These are phyloP conservation scores for Fusarium guadeloupense DNA, from an alignment of 2,329 filamentous ascomycete species.

Conservation along the genomic window DNA sequence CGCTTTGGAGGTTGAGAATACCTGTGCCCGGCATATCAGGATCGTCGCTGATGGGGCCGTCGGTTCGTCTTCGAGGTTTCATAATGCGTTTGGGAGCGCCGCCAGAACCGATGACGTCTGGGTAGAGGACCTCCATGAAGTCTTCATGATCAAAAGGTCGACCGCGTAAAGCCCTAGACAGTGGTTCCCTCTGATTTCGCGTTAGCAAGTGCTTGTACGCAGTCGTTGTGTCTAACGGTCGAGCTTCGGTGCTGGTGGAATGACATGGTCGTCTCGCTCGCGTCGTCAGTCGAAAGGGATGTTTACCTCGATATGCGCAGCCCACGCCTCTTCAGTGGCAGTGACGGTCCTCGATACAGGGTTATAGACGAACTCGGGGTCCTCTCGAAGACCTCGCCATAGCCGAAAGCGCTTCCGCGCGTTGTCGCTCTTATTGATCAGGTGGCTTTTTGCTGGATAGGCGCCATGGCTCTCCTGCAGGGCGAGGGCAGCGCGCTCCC, in stretches of 20 bases:
- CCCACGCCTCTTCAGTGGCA: conserved; percentile 66
- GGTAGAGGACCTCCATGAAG: conserved; percentile 68
- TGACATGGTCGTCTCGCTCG: not conserved
- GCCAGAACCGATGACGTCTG: conserved; percentile 67
- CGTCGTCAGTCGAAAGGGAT: conserved; percentile 14
- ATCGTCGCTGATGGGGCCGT: conserved; percentile 57
- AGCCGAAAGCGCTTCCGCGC: conserved; percentile 70
- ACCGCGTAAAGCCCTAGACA: conserved; percentile 65
- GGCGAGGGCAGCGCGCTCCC: conserved; percentile 65
- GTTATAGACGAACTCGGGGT: conserved; percentile 66
- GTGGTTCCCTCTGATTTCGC: conserved; percentile 61
- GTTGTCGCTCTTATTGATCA: conserved; percentile 72
- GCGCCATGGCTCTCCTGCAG: conserved; percentile 65
- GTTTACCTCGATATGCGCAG: conserved; percentile 65
- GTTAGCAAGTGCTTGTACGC: conserved; percentile 28
- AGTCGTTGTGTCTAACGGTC: not conserved
- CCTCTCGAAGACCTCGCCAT: conserved; percentile 66
- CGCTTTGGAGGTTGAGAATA: conserved; percentile 56
- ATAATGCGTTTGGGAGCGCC: conserved; percentile 68
- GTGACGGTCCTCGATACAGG: conserved; percentile 60
- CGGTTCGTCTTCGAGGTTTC: conserved; percentile 61
- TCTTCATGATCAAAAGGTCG: conserved; percentile 69
- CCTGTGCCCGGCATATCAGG: conserved; percentile 58
- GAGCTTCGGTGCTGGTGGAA: conserved; percentile 9
- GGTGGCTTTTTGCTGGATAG: conserved; percentile 67